Percentiles rank a stretch among this genome's conserved stretches.
Conservation (phyloP, 345 rosid species). For the Lenwebbia sp. region DNA sequence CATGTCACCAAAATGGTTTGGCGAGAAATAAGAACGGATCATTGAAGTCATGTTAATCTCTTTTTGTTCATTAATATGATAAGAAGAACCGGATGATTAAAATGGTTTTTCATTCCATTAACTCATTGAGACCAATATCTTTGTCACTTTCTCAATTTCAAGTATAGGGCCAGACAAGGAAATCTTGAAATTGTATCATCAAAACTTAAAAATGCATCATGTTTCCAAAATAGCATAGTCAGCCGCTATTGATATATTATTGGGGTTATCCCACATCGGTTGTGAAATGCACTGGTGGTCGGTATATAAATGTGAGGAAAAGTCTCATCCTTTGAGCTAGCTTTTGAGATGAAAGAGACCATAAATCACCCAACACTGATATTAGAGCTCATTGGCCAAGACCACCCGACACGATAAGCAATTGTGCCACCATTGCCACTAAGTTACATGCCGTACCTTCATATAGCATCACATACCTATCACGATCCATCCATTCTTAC, state of each 20-base stretch:
- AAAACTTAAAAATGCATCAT: fast-evolving
- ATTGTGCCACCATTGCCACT: neutral
- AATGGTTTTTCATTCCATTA: neutral
- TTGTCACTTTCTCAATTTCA: neutral
- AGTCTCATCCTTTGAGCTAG: too few relatives aligned
- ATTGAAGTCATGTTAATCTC: neutral
- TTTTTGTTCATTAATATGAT: neutral
- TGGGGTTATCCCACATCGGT: too few relatives aligned
- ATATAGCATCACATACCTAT: neutral
- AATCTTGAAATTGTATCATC: neutral
- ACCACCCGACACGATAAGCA: neutral
- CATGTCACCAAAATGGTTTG: neutral
- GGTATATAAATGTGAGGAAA: too few relatives aligned
- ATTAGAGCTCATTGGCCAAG: too few relatives aligned
- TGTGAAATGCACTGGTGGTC: too few relatives aligned
- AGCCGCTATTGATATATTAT: neutral
- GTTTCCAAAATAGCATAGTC: neutral
- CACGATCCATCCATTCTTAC: neutral
- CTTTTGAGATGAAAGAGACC: too few relatives aligned
- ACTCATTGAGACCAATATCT: neutral
- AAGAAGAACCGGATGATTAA: neutral
- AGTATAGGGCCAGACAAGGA: neutral
- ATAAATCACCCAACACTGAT: too few relatives aligned
- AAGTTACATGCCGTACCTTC: neutral
- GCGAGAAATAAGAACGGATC: neutral